A percentile compares a stretch with the other conserved stretches of the same genome.
Evolutionary conservation across 2,329 filamentous ascomycete genomes (phyloP).

Genomic region (Ophiostoma triangulosporum): DNA sequence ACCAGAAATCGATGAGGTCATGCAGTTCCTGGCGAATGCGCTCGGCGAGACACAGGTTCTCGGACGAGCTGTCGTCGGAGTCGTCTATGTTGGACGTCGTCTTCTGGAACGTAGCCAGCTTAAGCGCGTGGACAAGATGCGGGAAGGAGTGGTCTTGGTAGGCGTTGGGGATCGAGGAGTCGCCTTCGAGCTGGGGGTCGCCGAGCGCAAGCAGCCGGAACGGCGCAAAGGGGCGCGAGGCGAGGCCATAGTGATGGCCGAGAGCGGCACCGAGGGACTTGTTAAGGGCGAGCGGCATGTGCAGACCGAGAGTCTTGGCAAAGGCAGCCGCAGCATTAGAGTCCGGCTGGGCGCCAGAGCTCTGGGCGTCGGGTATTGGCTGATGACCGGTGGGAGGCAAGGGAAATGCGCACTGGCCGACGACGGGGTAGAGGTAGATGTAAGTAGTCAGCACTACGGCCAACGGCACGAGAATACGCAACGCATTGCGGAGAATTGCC

Average conservation of each 20-base stretch:
- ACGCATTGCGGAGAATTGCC: constrained; percentile 37
- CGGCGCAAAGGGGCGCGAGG: constrained; percentile 38
- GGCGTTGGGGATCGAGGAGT: constrained; percentile 61
- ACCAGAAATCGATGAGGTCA: constrained; percentile 45
- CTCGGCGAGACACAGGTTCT: constrained; percentile 33
- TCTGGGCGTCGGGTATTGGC: neutral
- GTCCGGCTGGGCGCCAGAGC: neutral
- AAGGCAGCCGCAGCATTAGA: constrained; percentile 20
- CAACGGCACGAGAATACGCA: constrained; percentile 47
- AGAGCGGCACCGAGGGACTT: neutral
- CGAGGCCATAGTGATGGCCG: constrained; percentile 12
- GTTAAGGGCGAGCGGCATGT: constrained; percentile 14
- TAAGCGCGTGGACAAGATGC: constrained; percentile 33
- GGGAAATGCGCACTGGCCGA: constrained; percentile 72
- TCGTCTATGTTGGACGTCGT: neutral
- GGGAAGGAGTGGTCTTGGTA: constrained; percentile 37
- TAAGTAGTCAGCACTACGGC: constrained; percentile 59
- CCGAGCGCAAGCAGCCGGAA: constrained; percentile 81
- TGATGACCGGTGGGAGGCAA: constrained; percentile 23
- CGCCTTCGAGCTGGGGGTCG: constrained; percentile 88
- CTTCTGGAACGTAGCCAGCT: constrained; percentile 31
- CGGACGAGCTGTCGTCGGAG: constrained; percentile 19
- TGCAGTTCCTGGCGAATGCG: constrained; percentile 41
- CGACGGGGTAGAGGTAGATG: constrained; percentile 76
- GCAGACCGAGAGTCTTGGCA: constrained; percentile 27